Evolutionary conservation across 1,284 basidiomycete species (phyloP).

Genomic region (Hypsizygus ulmarius): DNA sequence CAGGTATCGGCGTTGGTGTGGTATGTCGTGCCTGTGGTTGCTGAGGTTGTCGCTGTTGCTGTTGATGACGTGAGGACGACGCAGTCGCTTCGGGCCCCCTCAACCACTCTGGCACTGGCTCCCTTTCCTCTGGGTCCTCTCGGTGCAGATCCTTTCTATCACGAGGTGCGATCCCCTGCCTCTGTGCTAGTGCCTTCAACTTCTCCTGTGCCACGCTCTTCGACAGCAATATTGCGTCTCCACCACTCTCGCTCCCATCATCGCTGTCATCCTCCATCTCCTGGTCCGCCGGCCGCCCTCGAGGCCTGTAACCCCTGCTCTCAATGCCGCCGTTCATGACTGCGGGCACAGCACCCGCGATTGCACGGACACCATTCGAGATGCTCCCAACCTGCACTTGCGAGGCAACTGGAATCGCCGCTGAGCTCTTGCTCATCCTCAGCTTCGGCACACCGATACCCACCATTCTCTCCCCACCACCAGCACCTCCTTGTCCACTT

Average conservation of each 20-base stretch:
- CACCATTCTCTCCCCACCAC: slow-evolving; percentile 1
- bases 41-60: slow-evolving; percentile 19
- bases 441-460: slow-evolving; percentile 30
- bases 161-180: slow-evolving; percentile 28
- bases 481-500: not conserved
- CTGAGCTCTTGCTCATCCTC: slow-evolving; percentile 61
- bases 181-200: slow-evolving; percentile 51
- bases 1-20: slow-evolving; percentile 50
- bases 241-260: slow-evolving; percentile 49
- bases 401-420: slow-evolving; percentile 62
- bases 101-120: slow-evolving; percentile 30
- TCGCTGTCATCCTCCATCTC: slow-evolving; percentile 71
- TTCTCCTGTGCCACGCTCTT: slow-evolving; percentile 62
- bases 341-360: slow-evolving; percentile 11
- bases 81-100: slow-evolving; percentile 11
- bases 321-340: slow-evolving; percentile 11
- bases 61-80: slow-evolving; percentile 12
- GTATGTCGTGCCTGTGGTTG: slow-evolving; percentile 16
- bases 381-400: slow-evolving; percentile 47
- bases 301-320: slow-evolving; percentile 49
- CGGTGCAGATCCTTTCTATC: slow-evolving; percentile 5
- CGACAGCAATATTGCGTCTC: slow-evolving; percentile 55
- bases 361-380: slow-evolving; percentile 17
- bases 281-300: slow-evolving; percentile 62
- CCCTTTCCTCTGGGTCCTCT: slow-evolving; percentile 18